These are phyloP conservation scores for Stephania cephalantha DNA, from an alignment of 164 flowering plant species.

Conservation along the genomic window DNA sequence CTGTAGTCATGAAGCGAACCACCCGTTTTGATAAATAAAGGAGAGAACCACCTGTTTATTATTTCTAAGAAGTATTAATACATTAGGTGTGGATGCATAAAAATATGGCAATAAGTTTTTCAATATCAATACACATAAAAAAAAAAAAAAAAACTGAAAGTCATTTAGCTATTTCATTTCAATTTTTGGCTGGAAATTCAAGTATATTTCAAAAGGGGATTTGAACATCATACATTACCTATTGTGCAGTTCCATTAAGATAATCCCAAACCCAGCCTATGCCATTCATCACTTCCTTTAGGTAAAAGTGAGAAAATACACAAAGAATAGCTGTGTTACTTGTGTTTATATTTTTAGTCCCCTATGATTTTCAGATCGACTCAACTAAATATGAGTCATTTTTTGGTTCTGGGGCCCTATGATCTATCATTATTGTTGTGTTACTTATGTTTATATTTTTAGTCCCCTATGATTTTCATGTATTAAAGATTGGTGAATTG, in stretches of 20 bases:
- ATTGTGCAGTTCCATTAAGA: constrained; percentile 89
- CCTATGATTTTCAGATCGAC: not conserved
- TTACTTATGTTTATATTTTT: too few species aligned
- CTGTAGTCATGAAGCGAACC: too few species aligned
- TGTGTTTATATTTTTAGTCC: too few species aligned
- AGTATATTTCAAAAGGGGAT: constrained; percentile 3
- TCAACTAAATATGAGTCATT: not conserved
- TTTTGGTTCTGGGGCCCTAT: not conserved
- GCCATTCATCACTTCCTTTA: constrained; percentile 84
- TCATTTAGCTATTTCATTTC: not conserved
- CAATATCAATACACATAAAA: not conserved
- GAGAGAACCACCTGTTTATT: not conserved
- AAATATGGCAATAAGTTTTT: not conserved
- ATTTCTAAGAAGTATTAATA: not conserved
- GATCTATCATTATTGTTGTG: not conserved
- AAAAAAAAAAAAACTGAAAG: too few species aligned
- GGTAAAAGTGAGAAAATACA: constrained; percentile 88
- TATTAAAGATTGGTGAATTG: too few species aligned
- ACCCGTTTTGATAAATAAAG: not conserved
- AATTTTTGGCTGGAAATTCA: not conserved
- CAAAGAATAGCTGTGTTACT: constrained; percentile 96
- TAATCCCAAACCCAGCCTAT: constrained; percentile 91
- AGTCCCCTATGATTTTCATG: not conserved
- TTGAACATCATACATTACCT: constrained; percentile 80
- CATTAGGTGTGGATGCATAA: not conserved